A percentile compares a stretch with the other conserved stretches of the same genome.
These are phyloP conservation scores for Wallacemonas sp. DNA, from an alignment of 208 protist species.

Conservation along the genomic window DNA sequence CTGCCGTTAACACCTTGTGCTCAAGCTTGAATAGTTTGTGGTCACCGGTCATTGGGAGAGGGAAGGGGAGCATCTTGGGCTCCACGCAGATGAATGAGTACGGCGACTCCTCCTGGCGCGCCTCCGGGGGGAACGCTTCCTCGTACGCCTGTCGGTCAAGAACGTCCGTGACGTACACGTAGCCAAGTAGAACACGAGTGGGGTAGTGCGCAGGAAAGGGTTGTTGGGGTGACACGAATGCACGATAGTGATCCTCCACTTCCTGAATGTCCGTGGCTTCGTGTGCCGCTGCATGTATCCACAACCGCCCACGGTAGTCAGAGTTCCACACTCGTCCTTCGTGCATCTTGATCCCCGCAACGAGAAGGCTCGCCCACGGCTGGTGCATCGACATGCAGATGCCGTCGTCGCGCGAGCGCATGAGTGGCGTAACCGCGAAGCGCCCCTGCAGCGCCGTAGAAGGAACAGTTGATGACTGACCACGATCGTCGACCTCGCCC, in stretches of 20 bases:
- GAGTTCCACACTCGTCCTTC: slow-evolving; percentile 88
- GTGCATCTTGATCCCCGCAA: slow-evolving; percentile 90
- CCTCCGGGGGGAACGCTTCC: slow-evolving; percentile 34
- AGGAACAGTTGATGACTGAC: neutral
- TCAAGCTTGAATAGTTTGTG: slow-evolving; percentile 91
- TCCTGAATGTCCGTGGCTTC: slow-evolving; percentile 66
- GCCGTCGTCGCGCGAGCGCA: slow-evolving; percentile 77
- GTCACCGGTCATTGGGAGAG: slow-evolving; percentile 84
- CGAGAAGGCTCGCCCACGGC: slow-evolving; percentile 90
- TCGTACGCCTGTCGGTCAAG: slow-evolving; percentile 67
- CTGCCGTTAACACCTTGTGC: slow-evolving; percentile 62
- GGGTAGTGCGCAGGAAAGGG: slow-evolving; percentile 89
- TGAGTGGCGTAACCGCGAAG: slow-evolving; percentile 46
- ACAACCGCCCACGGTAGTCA: slow-evolving; percentile 86
- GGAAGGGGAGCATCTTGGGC: slow-evolving; percentile 71
- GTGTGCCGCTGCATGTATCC: slow-evolving; percentile 87
- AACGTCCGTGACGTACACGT: slow-evolving; percentile 85
- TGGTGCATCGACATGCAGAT: slow-evolving; percentile 93
- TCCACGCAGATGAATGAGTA: slow-evolving; percentile 89
- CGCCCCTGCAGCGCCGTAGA: slow-evolving; percentile 4
- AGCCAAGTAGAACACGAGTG: slow-evolving; percentile 85
- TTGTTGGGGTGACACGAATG: slow-evolving; percentile 40
- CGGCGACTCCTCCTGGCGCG: slow-evolving; percentile 80
- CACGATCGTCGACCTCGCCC: slow-evolving; percentile 9
- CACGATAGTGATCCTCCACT: slow-evolving; percentile 69